Base-by-base conservation (phyloP, 345 rosid species). In the Turnera subulata region DNA sequence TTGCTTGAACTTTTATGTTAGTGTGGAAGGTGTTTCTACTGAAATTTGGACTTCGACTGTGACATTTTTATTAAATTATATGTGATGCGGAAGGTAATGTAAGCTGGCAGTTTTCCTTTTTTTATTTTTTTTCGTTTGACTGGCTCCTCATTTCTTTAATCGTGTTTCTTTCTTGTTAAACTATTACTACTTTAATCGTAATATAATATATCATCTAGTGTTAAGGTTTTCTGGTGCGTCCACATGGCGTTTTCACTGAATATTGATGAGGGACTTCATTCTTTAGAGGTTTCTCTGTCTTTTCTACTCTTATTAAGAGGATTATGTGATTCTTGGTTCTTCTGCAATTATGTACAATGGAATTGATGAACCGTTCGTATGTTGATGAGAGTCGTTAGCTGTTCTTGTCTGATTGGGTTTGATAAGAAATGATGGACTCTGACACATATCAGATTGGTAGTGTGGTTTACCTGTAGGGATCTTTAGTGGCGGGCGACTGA, bases 21-120 rank as follows among this genome's bases (percentile, higher is more conserved):
- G 21, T 15, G 11, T 59, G 23, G 35, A 50, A 18, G 56, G 11
- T 50, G 47, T 22, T 59, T 37, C n/a, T 37, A 48, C 37, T 17
- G 23, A 17, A 38, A 23, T 37, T 47, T 6, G 17, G 24, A 16
- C 25, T 19, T 40, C 50, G 55, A 39, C 18, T 40, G 19, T 33
- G 56, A 49, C 57, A 50, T 39, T n/a, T 22, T 16, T 49, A 11
- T 4, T 42, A 42, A 49, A 42, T 8, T 42, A 42, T 42, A 15
- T 13, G 12, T 42, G 45, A 42, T 1, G 12, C 4, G 45, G n/a
- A 8, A 15, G 45, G n/a, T 42, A 16, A 16, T 42, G 12, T 13
- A 42, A 13, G 14, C n/a, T 42, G 12, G 13, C 10, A 32, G 56
- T 20, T 50, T n/a, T 50, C 17, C 11, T 50, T 50, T 24, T 2